Evolutionary conservation across 495 filamentous ascomycete species (phyloP).

Genomic region (Aspergillus affinis): DNA sequence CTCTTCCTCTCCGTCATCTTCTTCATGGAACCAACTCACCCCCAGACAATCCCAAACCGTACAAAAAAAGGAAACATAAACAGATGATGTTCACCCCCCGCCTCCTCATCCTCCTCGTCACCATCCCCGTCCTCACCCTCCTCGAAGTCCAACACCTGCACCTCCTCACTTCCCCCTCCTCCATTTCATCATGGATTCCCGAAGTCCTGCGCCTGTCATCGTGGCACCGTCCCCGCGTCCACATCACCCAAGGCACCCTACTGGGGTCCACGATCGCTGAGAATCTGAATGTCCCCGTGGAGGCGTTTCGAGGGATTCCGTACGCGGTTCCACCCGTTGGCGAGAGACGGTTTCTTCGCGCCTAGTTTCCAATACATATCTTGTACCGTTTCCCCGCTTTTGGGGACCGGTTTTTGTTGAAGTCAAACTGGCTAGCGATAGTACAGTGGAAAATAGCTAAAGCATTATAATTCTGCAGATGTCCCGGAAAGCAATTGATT

Average conservation of each 20-base stretch:
- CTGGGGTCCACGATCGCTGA: constrained; percentile 46
- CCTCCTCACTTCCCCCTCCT: neutral
- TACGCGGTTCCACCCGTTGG: constrained; percentile 57
- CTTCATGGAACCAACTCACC: neutral
- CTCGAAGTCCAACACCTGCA: neutral
- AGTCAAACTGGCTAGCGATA: too few species aligned
- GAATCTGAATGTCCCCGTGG: constrained; percentile 46
- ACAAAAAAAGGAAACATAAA: too few species aligned
- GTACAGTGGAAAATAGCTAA: too few species aligned
- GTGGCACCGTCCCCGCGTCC: constrained; percentile 31
- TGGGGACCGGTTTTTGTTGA: too few species aligned
- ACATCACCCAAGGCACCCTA: constrained; percentile 54
- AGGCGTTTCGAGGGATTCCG: constrained; percentile 61
- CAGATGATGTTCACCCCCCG: constrained; percentile 7
- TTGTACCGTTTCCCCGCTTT: neutral
- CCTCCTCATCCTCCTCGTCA: neutral
- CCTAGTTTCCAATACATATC: too few species aligned
- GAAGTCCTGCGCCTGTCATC: neutral
- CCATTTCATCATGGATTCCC: constrained; percentile 16
- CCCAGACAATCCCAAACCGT: neutral
- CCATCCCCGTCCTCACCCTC: neutral
- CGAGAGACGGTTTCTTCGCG: constrained; percentile 55
- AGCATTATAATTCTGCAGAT: too few species aligned
- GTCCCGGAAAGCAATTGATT: constrained; percentile 18
- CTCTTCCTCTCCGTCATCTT: neutral